A percentile compares a stretch with the other conserved stretches of the same genome.
Conservation (phyloP, 1,284 basidiomycete species). For the Trichosporon sp. region DNA sequence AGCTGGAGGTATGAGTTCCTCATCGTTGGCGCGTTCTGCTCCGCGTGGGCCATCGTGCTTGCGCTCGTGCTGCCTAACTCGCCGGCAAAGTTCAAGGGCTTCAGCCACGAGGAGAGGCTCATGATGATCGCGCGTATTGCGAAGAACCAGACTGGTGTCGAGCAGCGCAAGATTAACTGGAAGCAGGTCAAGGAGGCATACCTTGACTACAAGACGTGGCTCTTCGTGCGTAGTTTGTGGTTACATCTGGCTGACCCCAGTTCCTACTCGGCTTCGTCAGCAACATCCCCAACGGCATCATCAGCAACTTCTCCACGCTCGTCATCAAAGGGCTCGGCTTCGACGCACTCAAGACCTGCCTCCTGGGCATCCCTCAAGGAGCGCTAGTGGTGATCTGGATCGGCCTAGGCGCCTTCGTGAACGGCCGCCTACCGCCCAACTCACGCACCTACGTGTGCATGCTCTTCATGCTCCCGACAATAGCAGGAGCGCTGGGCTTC, state of each 20-base stretch:
- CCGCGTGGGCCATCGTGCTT: constrained; percentile 39
- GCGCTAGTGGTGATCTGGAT: constrained; percentile 46
- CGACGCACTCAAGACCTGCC: constrained; percentile 40
- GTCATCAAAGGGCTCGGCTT: constrained; percentile 45
- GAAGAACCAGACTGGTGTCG: constrained; percentile 48
- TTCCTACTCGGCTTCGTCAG: constrained; percentile 40
- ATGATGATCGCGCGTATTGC: constrained; percentile 48
- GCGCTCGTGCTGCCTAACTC: constrained; percentile 43
- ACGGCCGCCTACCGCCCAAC: constrained; percentile 42
- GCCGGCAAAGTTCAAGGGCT: constrained; percentile 37
- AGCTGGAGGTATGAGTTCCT: constrained; percentile 49
- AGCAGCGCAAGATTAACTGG: constrained; percentile 47
- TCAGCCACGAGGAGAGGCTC: constrained; percentile 47
- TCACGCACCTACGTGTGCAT: constrained; percentile 38
- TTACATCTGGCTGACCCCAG: constrained; percentile 7
- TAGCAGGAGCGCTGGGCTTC: constrained; percentile 47
- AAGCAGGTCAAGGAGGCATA: constrained; percentile 48
- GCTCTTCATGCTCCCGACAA: constrained; percentile 47
- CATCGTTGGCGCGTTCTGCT: constrained; percentile 44
- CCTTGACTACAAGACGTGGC: constrained; percentile 39
- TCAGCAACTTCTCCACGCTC: constrained; percentile 44
- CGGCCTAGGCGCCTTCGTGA: constrained; percentile 34
- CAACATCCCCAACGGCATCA: constrained; percentile 45
- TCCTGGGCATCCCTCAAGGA: constrained; percentile 46
- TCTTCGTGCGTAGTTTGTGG: neutral